phyloP scores from a whole-genome alignment of 208 protist genomes.

The Leishmania turanica region DNA sequence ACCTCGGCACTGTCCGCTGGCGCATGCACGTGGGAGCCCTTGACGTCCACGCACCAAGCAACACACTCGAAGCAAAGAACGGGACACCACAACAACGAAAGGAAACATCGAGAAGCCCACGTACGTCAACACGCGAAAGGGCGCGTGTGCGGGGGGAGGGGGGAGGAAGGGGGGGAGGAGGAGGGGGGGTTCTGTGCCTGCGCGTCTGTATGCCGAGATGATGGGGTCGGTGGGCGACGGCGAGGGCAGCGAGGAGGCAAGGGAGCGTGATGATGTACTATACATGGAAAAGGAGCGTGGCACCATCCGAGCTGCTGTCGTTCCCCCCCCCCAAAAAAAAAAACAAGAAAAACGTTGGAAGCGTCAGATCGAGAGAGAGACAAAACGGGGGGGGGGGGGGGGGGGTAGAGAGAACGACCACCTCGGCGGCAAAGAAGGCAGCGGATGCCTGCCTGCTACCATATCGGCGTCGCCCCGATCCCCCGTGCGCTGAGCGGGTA shows the following conservation, averaged over 20 bases:
- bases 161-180: no score
- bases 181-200: background rate
- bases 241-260: background rate
- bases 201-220: background rate
- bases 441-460: background rate
- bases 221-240: background rate
- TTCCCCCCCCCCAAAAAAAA: no score
- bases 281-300: no score
- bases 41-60: no score
- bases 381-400: background rate
- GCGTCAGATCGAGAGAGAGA: background rate
- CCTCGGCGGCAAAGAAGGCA: background rate
- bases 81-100: no score
- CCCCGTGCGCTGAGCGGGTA: background rate
- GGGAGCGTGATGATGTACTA: background rate
- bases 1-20: background rate
- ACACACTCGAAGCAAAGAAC: no score
- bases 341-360: no score
- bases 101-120: no score
- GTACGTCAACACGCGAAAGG: no score
- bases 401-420: background rate
- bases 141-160: no score
- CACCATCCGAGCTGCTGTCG: background rate
- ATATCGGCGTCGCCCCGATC: conserved; percentile 10
- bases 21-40: background rate